Evolutionary conservation across 179 eudicot genomes (phyloP), one percentile per base, ranked within the genome.

Genomic region (Silene vulgaris): DNA sequence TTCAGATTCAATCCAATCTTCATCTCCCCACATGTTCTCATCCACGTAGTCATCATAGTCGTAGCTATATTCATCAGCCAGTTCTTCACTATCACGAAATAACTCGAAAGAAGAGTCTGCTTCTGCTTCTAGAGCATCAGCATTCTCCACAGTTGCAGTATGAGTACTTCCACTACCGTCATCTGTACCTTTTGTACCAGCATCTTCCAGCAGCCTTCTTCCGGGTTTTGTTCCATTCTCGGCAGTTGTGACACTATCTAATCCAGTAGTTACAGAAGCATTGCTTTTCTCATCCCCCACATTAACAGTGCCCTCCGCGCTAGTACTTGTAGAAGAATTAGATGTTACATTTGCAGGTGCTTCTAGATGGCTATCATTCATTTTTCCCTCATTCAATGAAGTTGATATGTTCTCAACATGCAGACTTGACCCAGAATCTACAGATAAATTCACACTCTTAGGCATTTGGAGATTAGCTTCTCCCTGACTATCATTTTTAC

Each of bases 31-130:
- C 97, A 90, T 81, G 75, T 76, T 71, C 70, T 95, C 97, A 75
- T 95, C 96, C 78, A 95, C 96, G 76, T 92, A 90, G 81, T 95
- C 97, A 84, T 95, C 99, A 83, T 95, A 95, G 74, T 95, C 99
- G 84, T 95, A 92, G 82, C 83, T 95, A 83, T 95, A 92, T 82
- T 95, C 97, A 89, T 95, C 99, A 68, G 87, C 97, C 77, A 95
- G 81, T 82, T 92, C 99, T 75, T 92, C 93, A 72, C 69, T 87
- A 75, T 86, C 93, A 79, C 97, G 94, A 72, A 95, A 84, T 81
- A 95, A 74, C 73, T 95, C 97, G 83, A 95, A 95, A 75, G 99
- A 95, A 48, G 97, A 85, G 80, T 90, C 97, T 79, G 99, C 99
- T 73, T 92, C 99, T 59, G 86, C 96, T 77, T 90, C 99, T 50